These are phyloP conservation scores for Pueraria montana DNA, from an alignment of 306 rosid genomes.

Conservation along the genomic window DNA sequence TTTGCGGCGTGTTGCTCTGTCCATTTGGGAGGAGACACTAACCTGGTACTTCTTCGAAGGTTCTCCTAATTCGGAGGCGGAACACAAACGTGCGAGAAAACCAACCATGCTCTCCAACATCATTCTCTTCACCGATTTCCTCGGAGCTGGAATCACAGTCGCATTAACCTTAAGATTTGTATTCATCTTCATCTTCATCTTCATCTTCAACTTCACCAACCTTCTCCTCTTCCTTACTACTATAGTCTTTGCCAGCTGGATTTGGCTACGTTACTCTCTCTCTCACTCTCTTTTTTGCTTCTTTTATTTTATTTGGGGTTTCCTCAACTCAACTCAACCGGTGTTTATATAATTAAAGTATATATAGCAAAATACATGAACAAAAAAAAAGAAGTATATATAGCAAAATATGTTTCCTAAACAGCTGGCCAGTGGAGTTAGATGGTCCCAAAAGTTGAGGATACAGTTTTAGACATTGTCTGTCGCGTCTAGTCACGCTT, in stretches of 20 bases:
- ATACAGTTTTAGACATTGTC: no score
- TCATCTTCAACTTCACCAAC: background rate
- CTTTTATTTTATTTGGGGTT: background rate
- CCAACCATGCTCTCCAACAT: slow-evolving; percentile 42
- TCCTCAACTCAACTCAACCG: background rate
- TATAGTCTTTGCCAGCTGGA: background rate
- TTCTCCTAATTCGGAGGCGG: background rate
- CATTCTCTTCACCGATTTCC: slow-evolving; percentile 57
- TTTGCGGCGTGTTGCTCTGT: background rate
- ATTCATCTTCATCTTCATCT: background rate
- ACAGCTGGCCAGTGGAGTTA: background rate
- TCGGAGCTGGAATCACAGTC: slow-evolving; percentile 50
- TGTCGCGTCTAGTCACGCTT: no score
- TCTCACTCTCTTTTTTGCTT: background rate
- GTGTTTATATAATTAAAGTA: background rate
- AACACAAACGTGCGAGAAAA: slow-evolving; percentile 9
- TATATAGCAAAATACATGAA: no score
- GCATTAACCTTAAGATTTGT: slow-evolving; percentile 13
- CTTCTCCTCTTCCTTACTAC: background rate
- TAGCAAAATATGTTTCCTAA: background rate
- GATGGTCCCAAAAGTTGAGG: background rate
- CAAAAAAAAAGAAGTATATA: no score
- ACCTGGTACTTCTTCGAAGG: background rate
- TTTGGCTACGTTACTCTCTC: background rate
- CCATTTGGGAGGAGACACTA: background rate